Base-by-base conservation (phyloP, 129 eudicot genomes). In the Tagetes patula region DNA sequence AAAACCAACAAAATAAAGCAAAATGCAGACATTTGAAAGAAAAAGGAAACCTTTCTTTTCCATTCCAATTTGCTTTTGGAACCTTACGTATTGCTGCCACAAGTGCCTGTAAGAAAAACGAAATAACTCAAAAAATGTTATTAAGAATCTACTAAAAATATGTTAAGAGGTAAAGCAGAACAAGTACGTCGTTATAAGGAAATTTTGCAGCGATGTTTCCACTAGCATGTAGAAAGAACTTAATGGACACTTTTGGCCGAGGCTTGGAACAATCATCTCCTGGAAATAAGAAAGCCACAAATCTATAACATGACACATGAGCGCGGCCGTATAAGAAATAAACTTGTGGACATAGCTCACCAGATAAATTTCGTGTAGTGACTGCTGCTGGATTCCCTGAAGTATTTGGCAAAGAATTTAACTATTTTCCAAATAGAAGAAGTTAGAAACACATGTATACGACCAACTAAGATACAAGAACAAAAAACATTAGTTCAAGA, bases 201-300 rank as follows among this genome's bases (percentile, higher is more conserved):
- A 85, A 90, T 78, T 82, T 90, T 14, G 97, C 96, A 69, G 99
- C 97, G 47, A 95, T 85, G 60, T 85, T 86, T 60, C 99, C 97
- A 69, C 85, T 84, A 50, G 94, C 85, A 82, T 95, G 99, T 58
- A 90, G 85, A 75, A 86, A 82, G 78, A 90, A 78, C 74, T 90
- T 95, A 41, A 94, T 79, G 2, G 84, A 67, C 46, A 75, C 69
- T 79, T 79, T 87, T 2, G 76, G 86, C 8, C 39, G 85, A 61
- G 81, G 75, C 84, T 82, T 94, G 14, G 84, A 71, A 20, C 79
- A 49, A 78, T 81, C 82, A 70, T 82, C 93, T 81, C 73, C 82
- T 75, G 63, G 61, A 8, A 32, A 70, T 70, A 49, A 36, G 27
- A 67, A 71, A 69, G 40, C 49, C 52, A 62, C 39, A 40, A 12